phyloP scores from a whole-genome alignment of 192 early-diverging fungal species.

The Backusella psychrophila region DNA sequence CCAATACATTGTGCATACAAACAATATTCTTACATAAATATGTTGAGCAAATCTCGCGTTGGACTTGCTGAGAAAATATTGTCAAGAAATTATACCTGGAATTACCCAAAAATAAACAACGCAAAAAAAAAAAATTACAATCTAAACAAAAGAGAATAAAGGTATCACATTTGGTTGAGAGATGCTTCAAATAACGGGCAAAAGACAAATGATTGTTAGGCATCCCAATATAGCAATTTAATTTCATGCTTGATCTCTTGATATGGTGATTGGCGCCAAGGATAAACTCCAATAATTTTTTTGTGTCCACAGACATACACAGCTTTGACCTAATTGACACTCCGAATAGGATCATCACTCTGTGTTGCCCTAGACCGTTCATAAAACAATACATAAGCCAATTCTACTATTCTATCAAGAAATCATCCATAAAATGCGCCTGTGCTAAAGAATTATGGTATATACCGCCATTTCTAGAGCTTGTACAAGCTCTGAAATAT shows the following conservation, averaged over 20 bases:
- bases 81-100: background rate
- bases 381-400: background rate
- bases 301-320: background rate
- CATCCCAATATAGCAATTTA: background rate
- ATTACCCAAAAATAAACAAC: background rate
- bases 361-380: slow-evolving; percentile 3
- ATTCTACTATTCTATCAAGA: background rate
- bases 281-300: background rate
- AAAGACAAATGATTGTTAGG: background rate
- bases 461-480: background rate
- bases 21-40: background rate
- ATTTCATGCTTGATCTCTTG: slow-evolving; percentile 3
- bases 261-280: background rate
- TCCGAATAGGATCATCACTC: background rate
- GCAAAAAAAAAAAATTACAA: background rate
- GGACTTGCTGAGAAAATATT: background rate
- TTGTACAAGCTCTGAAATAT: background rate
- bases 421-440: background rate
- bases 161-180: background rate
- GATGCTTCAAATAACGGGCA: background rate
- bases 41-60: background rate
- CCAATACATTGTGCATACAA: background rate
- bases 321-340: background rate
- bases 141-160: slow-evolving; percentile 1
- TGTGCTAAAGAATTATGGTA: background rate